Evolutionary conservation across 208 protist species (phyloP), one percentile per base, ranked within the genome.

Genomic region (Leishmania guyanensis): DNA sequence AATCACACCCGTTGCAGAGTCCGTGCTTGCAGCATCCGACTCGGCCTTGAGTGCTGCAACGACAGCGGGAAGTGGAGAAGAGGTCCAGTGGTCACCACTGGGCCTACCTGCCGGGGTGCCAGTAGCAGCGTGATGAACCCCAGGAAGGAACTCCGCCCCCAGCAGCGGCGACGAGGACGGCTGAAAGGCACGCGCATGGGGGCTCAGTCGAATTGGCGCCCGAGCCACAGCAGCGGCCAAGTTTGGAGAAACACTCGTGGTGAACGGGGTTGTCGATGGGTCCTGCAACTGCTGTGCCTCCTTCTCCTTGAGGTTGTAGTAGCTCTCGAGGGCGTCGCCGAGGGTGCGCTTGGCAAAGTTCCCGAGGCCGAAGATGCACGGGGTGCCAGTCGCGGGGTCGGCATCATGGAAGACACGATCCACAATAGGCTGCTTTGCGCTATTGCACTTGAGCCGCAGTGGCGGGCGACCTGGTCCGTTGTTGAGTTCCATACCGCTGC

Each of bases 331-430:
- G 46, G 91, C 91, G 78, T 94, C 91, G 53, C 90, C 89, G 43
- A 94, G 82, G 26, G 91, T 87, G 73, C 89, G 87, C 69, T 84
- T 79, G 33, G 91, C 87, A 65, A 92, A 94, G 85, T 86, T 92
- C 39, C 89, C 91, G 12, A 85, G 72, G 8, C 91, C 91, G 74
- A 94, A 94, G 51, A 91, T 92, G 77, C 91, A 94, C 22, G 87
- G 78, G 26, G 51, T 86, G 69, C 84, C 84, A 22, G 81, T 87
- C 26, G 66, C 77, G 48, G 77, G 54, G 54, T 83, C 82, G n/a
- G 91, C 91, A 64, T 94, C 91, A 78, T 94, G 91, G 76, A 94
- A 94, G 56, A 94, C 88, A 46, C 91, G 88, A 75, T 94, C 91
- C 17, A 94, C 91, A 75, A 94, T 94, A 14, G 89, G 81, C 82